Conservation (phyloP, 352 stramenopile genomes). For the Detonula confervacea region DNA sequence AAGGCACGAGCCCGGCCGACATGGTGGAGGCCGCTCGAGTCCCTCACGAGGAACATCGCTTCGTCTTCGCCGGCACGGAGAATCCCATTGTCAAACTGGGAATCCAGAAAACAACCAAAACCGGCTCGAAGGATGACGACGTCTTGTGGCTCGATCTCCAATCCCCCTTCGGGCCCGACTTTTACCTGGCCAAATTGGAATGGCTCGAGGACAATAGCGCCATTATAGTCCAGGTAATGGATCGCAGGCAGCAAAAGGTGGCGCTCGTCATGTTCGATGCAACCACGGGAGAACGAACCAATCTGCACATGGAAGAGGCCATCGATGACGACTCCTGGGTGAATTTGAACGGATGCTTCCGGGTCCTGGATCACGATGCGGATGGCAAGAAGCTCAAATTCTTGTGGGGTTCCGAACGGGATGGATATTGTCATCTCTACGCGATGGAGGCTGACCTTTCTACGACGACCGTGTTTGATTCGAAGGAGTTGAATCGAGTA, state of each 20-base stretch:
- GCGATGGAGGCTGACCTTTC: neutral
- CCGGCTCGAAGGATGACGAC: slow-evolving; percentile 21
- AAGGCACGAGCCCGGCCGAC: slow-evolving; percentile 84
- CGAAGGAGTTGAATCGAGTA: neutral
- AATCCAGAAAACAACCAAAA: neutral
- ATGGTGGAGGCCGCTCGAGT: slow-evolving; percentile 16
- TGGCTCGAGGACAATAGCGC: slow-evolving; percentile 6
- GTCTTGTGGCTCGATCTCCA: slow-evolving; percentile 23
- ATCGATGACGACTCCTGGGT: too few relatives aligned
- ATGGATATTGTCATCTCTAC: slow-evolving; percentile 90
- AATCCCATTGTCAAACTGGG: slow-evolving; percentile 91
- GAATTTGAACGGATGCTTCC: slow-evolving; percentile 62
- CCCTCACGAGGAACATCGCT: slow-evolving; percentile 85
- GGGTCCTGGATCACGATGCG: neutral
- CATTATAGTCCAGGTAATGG: too few relatives aligned
- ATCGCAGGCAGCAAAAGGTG: too few relatives aligned
- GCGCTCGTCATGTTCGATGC: too few relatives aligned
- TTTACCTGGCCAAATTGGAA: slow-evolving; percentile 25
- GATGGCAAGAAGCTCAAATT: slow-evolving; percentile 87
- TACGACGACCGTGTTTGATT: neutral
- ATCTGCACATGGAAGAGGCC: too few relatives aligned
- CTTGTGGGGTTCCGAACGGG: slow-evolving; percentile 91
- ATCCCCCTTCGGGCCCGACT: slow-evolving; percentile 4
- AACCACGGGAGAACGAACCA: too few relatives aligned
- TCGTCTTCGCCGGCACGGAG: slow-evolving; percentile 92